Base-by-base conservation (phyloP, 768 basidiomycete genomes). In the Pseudohyphozyma bogoriensis region DNA sequence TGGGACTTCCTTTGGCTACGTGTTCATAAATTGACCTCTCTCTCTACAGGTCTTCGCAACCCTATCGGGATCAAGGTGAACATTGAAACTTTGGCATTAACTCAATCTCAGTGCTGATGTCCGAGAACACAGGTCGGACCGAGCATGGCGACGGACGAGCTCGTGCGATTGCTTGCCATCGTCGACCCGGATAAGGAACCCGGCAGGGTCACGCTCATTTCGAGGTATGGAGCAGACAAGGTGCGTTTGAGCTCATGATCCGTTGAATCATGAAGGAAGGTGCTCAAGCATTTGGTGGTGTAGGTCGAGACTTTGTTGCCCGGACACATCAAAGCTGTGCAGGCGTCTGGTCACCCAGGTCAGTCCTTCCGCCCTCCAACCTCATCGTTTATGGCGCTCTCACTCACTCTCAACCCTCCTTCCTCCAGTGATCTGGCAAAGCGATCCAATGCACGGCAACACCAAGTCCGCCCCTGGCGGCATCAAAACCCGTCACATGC, bases 361-460 rank as follows among this genome's bases (percentile, higher is more conserved):
- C 7, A 24, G 45, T 8, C 7, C 47, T 50, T 20, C 8, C 24
- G 7, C 3, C 8, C 31, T 3, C 16, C 47, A n/a, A n/a, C n/a
- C n/a, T n/a, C n/a, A n/a, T n/a, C n/a, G n/a, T n/a, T n/a, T n/a
- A n/a, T n/a, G n/a, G n/a, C n/a, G n/a, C n/a, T 31, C 24, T 20
- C 29, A 26, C n/a, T 10, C 32, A 20, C 20, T 51, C 15, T 24
- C 24, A 42, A 6, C 31, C 22, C 32, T 44, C 32, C 16, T 12
- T 10, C 32, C n/a, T n/a, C 12, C 39, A 57, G 91, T 95, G 3
- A 82, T 85, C 12, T 97, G 92, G 90, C 81, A 92, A 52, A 92
- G 88, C 70, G 95, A 97, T 74, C 91, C 92, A 3, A 97, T 97
- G 93, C 93, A 97, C 68, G 93, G 92, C 77, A 95, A 96, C 76